Evolutionary conservation across 2,329 filamentous ascomycete species (phyloP).

Genomic region (Madurella mycetomatis): DNA sequence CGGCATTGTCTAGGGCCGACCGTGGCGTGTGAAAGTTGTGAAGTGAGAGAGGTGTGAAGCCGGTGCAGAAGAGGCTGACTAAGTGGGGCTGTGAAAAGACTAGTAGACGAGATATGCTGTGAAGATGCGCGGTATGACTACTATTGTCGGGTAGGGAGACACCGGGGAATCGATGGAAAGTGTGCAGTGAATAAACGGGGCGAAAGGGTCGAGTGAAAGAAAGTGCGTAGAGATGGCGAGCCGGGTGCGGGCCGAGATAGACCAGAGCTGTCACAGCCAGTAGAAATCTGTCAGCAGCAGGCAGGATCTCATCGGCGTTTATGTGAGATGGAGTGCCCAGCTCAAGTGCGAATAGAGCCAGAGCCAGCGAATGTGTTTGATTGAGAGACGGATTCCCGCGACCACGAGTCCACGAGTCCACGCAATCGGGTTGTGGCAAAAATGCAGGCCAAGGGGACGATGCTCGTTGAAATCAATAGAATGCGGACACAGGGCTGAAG

Average conservation of each 20-base stretch:
- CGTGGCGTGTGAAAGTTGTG: neutral
- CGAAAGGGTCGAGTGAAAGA: neutral
- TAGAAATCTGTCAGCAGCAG: neutral
- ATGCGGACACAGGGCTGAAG: neutral
- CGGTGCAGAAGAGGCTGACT: neutral
- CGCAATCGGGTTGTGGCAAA: neutral
- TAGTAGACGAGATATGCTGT: neutral
- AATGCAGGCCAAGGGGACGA: neutral
- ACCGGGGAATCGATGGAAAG: no score
- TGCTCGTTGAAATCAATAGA: neutral
- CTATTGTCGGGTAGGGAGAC: no score
- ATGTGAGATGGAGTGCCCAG: neutral
- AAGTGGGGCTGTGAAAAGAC: neutral
- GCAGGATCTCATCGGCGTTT: neutral
- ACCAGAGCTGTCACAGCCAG: neutral
- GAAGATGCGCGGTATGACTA: no score
- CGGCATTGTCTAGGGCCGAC: constrained; percentile 2
- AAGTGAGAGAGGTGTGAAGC: neutral
- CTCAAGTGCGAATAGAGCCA: neutral
- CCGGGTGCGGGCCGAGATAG: neutral
- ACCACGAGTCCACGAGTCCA: neutral
- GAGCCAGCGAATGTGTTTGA: neutral
- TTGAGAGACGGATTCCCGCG: neutral
- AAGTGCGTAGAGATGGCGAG: neutral
- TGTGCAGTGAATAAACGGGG: neutral